Base-by-base conservation (phyloP, 1,139 yeast species). In the Diutina rugosa region DNA sequence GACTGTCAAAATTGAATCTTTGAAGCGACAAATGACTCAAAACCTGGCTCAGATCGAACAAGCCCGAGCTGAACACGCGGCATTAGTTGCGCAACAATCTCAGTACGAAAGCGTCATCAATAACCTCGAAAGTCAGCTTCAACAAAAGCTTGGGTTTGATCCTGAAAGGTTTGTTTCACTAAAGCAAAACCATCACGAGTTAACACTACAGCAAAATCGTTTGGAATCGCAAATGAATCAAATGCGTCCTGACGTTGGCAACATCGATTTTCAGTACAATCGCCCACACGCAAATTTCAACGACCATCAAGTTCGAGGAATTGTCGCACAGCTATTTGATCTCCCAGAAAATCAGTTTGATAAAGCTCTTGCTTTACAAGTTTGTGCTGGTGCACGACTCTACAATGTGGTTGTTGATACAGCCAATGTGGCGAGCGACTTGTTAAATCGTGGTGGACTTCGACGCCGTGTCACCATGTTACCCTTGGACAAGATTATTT, bases 321-420 rank as follows among this genome's bases (percentile, higher is more conserved):
- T 90, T 18, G 96, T 93, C 18, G 97, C 97, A 1, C 95, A 88
- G 65, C 72, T 93, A 56, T 90, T 95, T 65, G 72, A 78, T 1
- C 68, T 95, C 32, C 80, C 80, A 26, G 82, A 83, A 58, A 66
- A 75, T 1, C 81, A 87, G 58, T 69, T 72, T 56, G 79, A 81
- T 45, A 84, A 85, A 58, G 87, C 96, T 0, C 77, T 86, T 51
- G 99, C 99, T 0, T 73, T 95, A 54, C 98, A 95, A 68, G 86
- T 89, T 2, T 87, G 97, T 69, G 99, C 98, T 4, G 99, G 99
- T 55, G 95, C 93, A 3, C 77, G 95, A 62, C 71, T 95, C 47
- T 95, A 84, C 68, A 90, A 91, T 65, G 90, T 95, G 47, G 90
- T 95, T 56, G 99, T 95, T 44, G 97, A 91, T 63, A 85, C 81